Base-by-base conservation (phyloP, 805 yeast genomes). In the Ogataea wickerhamii region DNA sequence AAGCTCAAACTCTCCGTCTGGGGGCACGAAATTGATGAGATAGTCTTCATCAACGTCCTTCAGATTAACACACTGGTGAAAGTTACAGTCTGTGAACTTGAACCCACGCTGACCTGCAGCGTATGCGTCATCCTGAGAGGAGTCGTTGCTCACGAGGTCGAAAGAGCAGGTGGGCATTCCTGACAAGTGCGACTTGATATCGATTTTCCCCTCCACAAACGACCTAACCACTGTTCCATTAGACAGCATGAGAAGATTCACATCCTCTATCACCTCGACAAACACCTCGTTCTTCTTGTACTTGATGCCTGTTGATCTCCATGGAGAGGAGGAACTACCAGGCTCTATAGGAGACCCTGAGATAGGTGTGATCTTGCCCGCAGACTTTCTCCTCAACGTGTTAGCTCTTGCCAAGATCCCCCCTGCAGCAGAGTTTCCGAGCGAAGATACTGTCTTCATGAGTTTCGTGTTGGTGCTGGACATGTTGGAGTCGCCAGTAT, bases 121-220 rank as follows among this genome's bases (percentile, higher is more conserved):
- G 12, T 28, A 34, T 13, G 36, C 38, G 25, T 38, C 42, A n/a
- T 51, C 49, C 44, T 83, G 88, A 12, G 13, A 18, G 7, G 42
- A 25, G 17, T 41, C 44, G 12, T 37, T 41, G 18, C 35, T 37
- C 44, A 80, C 78, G 33, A 91, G 68, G 0, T 91, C 95, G 56
- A 89, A 80, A 33, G 79, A 75, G 58, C 96, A 89, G 18, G 73
- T 72, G 0, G 97, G 96, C 74, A 79, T 76, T 3, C 96, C 96
- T 0, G 85, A 72, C 10, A 89, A 61, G 29, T 79, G 86, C 0
- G 91, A 68, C 34, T 80, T 79, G 72, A 87, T 72, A 35, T 73
- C 68, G 32, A 89, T 78, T 8, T 73, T 66, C 4, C 97, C 97
- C 46, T 82, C 86, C 18, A 88, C 85, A 52, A 77, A 81, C 0